These are phyloP conservation scores for Schizosaccharomyces lindneri DNA, from an alignment of 805 yeast genomes.

Conservation along the genomic window DNA sequence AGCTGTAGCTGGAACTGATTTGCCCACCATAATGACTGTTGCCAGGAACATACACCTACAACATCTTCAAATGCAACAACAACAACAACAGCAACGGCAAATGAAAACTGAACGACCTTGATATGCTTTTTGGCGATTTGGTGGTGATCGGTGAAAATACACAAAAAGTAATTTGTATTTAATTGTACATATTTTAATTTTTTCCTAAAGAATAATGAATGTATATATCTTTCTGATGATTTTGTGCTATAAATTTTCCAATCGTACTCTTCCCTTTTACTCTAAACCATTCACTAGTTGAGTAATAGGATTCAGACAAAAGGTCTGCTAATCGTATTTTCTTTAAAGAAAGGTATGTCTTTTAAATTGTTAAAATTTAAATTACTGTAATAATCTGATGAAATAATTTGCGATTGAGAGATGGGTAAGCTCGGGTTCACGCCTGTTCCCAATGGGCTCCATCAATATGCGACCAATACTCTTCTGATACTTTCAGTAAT, in stretches of 20 bases:
- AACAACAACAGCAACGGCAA: slow-evolving; percentile 1
- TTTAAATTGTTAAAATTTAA: too few relatives aligned
- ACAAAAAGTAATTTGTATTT: not conserved
- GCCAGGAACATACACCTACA: not conserved
- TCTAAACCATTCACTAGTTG: too few relatives aligned
- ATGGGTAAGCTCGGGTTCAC: not conserved
- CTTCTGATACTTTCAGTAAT: not conserved
- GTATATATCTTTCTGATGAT: too few relatives aligned
- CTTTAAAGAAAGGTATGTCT: too few relatives aligned
- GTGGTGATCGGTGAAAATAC: not conserved
- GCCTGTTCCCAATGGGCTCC: slow-evolving; percentile 1
- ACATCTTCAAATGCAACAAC: not conserved
- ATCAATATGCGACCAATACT: not conserved
- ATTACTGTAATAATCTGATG: not conserved
- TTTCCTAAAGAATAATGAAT: too few relatives aligned
- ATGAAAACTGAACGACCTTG: not conserved
- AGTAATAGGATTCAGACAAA: too few relatives aligned
- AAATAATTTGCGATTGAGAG: slow-evolving; percentile 1
- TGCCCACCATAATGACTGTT: not conserved
- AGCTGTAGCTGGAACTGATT: not conserved
- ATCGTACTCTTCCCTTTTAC: too few relatives aligned
- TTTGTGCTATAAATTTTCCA: too few relatives aligned
- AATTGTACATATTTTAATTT: too few relatives aligned
- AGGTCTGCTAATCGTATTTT: too few relatives aligned
- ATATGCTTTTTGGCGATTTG: not conserved